Conservation (phyloP, 208 protist genomes). For the Leishmania tropica region DNA sequence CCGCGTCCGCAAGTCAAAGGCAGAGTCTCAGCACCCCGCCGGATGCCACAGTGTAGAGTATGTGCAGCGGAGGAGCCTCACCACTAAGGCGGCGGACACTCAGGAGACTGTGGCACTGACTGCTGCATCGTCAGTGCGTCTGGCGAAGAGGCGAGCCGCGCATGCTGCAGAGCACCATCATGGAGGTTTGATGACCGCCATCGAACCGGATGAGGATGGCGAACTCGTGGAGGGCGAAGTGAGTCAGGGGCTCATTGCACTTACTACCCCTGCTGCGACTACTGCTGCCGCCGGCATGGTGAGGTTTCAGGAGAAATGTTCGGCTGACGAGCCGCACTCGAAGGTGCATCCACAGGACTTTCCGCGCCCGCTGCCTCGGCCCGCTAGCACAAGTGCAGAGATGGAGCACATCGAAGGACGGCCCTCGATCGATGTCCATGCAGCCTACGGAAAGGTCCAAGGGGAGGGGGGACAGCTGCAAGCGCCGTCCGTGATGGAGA, state of each 20-base stretch:
- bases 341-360: neutral
- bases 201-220: too few species aligned
- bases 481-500: too few species aligned
- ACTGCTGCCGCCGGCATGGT: neutral
- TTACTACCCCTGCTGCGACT: neutral
- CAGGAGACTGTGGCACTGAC: neutral
- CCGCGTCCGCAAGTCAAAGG: neutral
- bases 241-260: neutral
- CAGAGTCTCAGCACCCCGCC: neutral
- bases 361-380: too few species aligned
- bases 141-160: neutral
- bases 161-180: neutral
- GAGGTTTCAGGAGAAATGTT: neutral
- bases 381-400: too few species aligned
- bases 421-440: too few species aligned
- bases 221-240: neutral
- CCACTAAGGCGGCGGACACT: neutral
- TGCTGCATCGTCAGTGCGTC: neutral
- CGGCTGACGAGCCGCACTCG: neutral
- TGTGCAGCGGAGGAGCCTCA: neutral
- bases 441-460: too few species aligned
- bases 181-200: neutral
- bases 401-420: too few species aligned
- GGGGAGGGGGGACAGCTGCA: too few species aligned
- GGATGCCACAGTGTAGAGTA: neutral